phyloP scores from a whole-genome alignment of 176 grass and related monocot species.

The Lolium rigidum region DNA sequence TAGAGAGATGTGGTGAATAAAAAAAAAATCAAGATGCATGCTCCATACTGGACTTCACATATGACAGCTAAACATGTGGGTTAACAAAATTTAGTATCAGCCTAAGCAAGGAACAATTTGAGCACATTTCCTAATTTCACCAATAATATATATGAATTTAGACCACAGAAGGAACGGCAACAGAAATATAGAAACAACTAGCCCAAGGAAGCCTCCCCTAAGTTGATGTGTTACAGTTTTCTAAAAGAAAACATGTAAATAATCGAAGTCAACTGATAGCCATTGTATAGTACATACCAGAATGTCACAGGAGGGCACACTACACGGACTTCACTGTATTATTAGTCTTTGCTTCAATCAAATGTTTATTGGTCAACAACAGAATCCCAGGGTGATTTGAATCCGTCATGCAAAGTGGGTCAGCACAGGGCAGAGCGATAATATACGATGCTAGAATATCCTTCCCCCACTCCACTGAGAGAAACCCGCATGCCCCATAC shows the following conservation, averaged over 20 bases:
- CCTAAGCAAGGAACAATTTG: conserved; percentile 17
- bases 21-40: background rate
- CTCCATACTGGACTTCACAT: background rate
- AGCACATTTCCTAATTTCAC: background rate
- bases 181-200: conserved; percentile 27
- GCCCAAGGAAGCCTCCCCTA: background rate
- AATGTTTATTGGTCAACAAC: conserved; percentile 32
- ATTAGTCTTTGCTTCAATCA: conserved; percentile 7
- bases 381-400: conserved; percentile 1
- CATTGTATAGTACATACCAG: background rate
- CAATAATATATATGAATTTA: background rate
- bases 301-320: conserved; percentile 19
- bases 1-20: background rate
- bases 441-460: background rate
- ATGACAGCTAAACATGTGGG: background rate
- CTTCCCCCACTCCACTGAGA: background rate
- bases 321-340: background rate
- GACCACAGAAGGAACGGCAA: too few species aligned
- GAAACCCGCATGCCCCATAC: conserved; percentile 2
- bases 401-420: background rate
- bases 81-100: background rate
- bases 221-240: background rate
- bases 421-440: conserved; percentile 8
- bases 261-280: background rate
- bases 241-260: background rate